Evolutionary conservation across 768 basidiomycete species (phyloP), one percentile per base, ranked within the genome.

Genomic region (Plicaturopsis crispa): DNA sequence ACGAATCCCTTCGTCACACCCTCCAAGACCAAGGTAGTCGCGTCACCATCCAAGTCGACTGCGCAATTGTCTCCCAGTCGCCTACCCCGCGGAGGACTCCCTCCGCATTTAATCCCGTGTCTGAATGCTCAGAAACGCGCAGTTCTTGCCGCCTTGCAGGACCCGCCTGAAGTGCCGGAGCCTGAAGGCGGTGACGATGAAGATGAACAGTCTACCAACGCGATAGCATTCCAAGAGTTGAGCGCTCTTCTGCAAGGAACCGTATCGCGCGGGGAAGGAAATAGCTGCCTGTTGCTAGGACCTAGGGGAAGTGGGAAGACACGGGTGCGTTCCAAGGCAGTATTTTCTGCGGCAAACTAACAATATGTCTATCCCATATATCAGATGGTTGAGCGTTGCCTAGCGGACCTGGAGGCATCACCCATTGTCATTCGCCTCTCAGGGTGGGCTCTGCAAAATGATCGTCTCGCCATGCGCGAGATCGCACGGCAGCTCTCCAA

Each of bases 401-500:
- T 91, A 22, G 46, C 61, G 12, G 45, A 62, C 1, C 50, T 81
- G 6, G 48, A 67, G 4, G 56, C 55, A 5, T 60, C 65, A 31
- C 81, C 86, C 0, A 79, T 94, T 40, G 56, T 90, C 33, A 69
- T 99, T 32, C 78, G 83, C 1, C 68, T 99, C 2, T 88, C 85
- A 16, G 96, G 92, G 1, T 78, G 88, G 60, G 72, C 80, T 1
- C 92, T 98, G 48, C 73, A 70, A 20, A 89, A 80, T 21, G 96
- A 98, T 55, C 73, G 85, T 23, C 65, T 88, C 8, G 96, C 96
- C n/a, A 74, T 98, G 55, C 78, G 85, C 8, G 91, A 96, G 57
- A 86, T 98, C 46, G 90, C 89, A 1, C 65, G 80, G 35, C 96
- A 99, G 51, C 65, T 98, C 6, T 62, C 74, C 13, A 70, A 74